Evolutionary conservation across 441 rosid genomes (phyloP).

Genomic region (Erodium trifolium): DNA sequence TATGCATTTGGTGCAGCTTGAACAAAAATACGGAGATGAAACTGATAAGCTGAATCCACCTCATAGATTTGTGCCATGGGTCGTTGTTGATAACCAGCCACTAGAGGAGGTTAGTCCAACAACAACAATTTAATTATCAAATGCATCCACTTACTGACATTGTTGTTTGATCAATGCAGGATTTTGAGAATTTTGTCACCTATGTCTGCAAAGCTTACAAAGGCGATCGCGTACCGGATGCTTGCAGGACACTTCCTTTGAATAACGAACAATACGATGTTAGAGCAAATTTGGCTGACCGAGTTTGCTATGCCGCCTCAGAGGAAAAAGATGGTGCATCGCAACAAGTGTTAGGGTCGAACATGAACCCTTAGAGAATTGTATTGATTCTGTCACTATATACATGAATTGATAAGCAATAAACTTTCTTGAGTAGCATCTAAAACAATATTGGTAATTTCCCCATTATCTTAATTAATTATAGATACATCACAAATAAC

Average conservation of each 20-base stretch:
- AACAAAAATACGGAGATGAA: conserved; percentile 16
- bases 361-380: too few relatives aligned
- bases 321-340: too few relatives aligned
- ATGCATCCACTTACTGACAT: too few relatives aligned
- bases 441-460: too few relatives aligned
- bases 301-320: conserved; percentile 12
- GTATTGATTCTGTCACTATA: too few relatives aligned
- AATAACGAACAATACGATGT: neutral
- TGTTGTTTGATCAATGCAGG: conserved; percentile 12
- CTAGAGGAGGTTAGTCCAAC: conserved; percentile 20
- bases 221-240: conserved; percentile 14
- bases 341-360: too few relatives aligned
- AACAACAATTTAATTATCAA: neutral
- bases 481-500: too few relatives aligned
- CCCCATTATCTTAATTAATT: too few relatives aligned
- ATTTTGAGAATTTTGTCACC: conserved; percentile 17
- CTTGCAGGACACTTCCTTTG: conserved; percentile 6
- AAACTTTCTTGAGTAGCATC: too few relatives aligned
- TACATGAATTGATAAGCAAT: too few relatives aligned
- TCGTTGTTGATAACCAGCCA: conserved; percentile 19
- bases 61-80: conserved; percentile 25
- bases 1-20: conserved; percentile 15
- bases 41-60: conserved; percentile 21
- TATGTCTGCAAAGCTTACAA: conserved; percentile 23
- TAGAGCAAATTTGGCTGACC: neutral